Evolutionary conservation across 306 rosid species (phyloP).

Genomic region (Myrica gale): DNA sequence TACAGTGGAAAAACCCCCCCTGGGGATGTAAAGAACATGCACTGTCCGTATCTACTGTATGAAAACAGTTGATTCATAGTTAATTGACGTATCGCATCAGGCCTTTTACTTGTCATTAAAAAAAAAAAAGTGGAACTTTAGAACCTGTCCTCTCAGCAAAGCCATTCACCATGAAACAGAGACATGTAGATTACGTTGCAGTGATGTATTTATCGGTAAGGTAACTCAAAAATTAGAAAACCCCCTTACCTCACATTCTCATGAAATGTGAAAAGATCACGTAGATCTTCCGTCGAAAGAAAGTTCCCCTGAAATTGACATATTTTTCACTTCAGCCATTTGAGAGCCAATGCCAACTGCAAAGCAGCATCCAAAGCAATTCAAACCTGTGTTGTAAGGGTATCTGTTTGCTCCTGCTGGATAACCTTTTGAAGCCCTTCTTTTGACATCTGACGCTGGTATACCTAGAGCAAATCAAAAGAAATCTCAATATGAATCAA

Average conservation of each 20-base stretch:
- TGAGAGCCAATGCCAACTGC: slow-evolving; percentile 25
- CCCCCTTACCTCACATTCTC: slow-evolving; percentile 62
- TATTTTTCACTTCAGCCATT: slow-evolving; percentile 18
- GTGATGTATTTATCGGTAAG: slow-evolving; percentile 6
- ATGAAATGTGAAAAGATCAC: slow-evolving; percentile 80
- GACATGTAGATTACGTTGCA: neutral
- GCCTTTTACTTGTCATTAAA: no score
- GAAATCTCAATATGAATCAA: slow-evolving; percentile 9
- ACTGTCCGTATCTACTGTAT: neutral
- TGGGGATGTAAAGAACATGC: neutral
- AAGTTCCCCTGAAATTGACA: slow-evolving; percentile 58
- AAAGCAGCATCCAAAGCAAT: slow-evolving; percentile 26
- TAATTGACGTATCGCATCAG: neutral
- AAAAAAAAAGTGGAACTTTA: neutral
- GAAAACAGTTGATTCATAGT: neutral
- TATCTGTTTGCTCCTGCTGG: slow-evolving; percentile 74
- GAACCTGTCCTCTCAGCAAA: neutral
- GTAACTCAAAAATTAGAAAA: slow-evolving; percentile 14
- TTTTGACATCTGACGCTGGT: slow-evolving; percentile 98
- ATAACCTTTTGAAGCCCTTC: slow-evolving; percentile 98
- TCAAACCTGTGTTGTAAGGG: slow-evolving; percentile 52
- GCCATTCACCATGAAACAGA: neutral
- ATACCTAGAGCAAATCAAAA: slow-evolving; percentile 53
- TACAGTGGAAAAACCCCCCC: neutral
- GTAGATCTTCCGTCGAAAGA: slow-evolving; percentile 87